Percentiles rank a stretch among this genome's conserved stretches.
phyloP scores from a whole-genome alignment of 2,329 filamentous ascomycete species.

The Macroventuria anomochaeta region DNA sequence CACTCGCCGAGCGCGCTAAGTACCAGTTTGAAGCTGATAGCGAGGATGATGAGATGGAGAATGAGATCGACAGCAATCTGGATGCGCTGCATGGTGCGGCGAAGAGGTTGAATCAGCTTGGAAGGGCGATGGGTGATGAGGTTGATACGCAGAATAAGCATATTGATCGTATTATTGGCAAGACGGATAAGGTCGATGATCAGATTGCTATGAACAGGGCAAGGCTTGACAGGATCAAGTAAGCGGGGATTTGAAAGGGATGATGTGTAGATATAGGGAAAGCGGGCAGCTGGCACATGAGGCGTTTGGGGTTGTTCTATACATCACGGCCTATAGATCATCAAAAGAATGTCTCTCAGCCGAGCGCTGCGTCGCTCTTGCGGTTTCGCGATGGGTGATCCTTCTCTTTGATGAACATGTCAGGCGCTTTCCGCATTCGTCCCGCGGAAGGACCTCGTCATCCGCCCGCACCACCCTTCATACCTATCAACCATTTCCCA shows the following conservation, averaged over 20 bases:
- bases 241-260: conserved; percentile 14
- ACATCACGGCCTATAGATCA: not conserved
- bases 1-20: conserved; percentile 44
- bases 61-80: conserved; percentile 50
- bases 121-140: conserved; percentile 75
- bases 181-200: conserved; percentile 82
- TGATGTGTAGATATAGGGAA: not conserved
- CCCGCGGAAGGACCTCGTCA: no score
- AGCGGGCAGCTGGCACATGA: not conserved
- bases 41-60: conserved; percentile 69
- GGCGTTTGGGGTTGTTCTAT: not conserved
- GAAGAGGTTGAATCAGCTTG: conserved; percentile 73
- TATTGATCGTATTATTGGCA: conserved; percentile 77
- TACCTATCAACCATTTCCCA: no score
- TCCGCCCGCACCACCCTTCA: no score
- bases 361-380: no score
- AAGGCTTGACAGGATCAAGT: conserved; percentile 68
- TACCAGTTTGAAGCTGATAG: conserved; percentile 45
- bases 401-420: no score
- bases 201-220: conserved; percentile 80
- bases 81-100: conserved; percentile 67
- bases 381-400: no score
- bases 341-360: not conserved
- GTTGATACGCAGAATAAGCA: conserved; percentile 78
- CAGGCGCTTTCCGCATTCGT: no score